phyloP scores from a whole-genome alignment of 805 yeast species.

The Zygoascus biomembranicola region DNA sequence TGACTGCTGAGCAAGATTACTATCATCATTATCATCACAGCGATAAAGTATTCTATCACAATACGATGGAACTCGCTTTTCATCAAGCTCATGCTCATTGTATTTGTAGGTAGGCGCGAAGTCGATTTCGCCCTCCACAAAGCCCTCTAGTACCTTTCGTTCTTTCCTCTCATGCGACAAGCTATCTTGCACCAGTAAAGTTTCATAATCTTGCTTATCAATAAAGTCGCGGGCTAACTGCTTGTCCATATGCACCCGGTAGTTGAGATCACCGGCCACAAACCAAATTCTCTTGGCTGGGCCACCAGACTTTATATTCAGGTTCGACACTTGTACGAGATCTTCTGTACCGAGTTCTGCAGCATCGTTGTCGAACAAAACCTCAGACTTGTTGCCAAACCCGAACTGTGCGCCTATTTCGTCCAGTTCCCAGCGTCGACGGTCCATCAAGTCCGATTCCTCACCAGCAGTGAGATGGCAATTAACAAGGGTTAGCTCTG shows the following conservation, averaged over 20 bases:
- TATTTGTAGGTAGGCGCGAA: conserved; percentile 53
- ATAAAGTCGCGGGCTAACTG: conserved; percentile 27
- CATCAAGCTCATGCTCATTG: conserved; percentile 19
- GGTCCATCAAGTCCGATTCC: conserved; percentile 27
- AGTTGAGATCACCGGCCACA: conserved; percentile 49
- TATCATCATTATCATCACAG: conserved; percentile 5
- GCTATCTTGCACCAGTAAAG: conserved; percentile 38
- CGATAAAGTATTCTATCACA: conserved; percentile 47
- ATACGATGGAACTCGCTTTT: conserved; percentile 44
- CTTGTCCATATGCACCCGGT: conserved; percentile 32
- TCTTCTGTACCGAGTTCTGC: conserved; percentile 8
- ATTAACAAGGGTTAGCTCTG: conserved; percentile 34
- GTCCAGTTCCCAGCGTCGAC: conserved; percentile 39
- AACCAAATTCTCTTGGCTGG: conserved; percentile 17
- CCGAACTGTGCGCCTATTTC: conserved; percentile 31
- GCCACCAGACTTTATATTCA: not conserved
- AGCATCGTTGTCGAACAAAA: conserved; percentile 26
- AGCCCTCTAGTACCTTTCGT: conserved; percentile 35
- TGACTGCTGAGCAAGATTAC: conserved; percentile 15
- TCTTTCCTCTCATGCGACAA: conserved; percentile 30
- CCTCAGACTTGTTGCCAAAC: conserved; percentile 20
- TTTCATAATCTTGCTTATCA: conserved; percentile 25
- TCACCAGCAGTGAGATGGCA: conserved; percentile 51
- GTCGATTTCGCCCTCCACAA: conserved; percentile 38
- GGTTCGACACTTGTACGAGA: not conserved